Evolutionary conservation across 75 land plant species (phyloP).

Genomic region (Cunninghamia lanceolata): DNA sequence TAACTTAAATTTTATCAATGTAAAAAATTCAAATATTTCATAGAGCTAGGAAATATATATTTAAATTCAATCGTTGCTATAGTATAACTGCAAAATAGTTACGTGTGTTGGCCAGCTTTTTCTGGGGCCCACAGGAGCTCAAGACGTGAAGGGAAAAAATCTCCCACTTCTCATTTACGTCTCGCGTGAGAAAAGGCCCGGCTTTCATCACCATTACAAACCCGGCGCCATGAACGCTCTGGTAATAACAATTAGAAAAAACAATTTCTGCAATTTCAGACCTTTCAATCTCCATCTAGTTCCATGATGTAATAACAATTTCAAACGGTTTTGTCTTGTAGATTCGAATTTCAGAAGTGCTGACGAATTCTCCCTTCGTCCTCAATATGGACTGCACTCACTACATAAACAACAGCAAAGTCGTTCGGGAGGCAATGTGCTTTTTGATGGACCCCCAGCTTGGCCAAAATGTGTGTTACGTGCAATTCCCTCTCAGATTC

Average conservation of each 20-base stretch:
- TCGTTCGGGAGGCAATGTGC: constrained; percentile 81
- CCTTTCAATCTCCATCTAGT: neutral
- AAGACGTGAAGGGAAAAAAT: constrained; percentile 14
- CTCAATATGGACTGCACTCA: constrained; percentile 78
- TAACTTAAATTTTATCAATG: too few species aligned
- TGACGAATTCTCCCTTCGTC: constrained; percentile 69
- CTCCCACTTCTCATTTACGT: constrained; percentile 17
- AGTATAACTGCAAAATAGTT: too few species aligned
- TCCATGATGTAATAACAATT: neutral
- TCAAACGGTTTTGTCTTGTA: constrained; percentile 9
- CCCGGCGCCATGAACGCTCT: constrained; percentile 21
- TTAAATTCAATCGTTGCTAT: too few species aligned
- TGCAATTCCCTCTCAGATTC: constrained; percentile 70
- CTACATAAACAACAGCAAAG: constrained; percentile 70
- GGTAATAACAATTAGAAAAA: neutral
- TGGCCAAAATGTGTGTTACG: constrained; percentile 52
- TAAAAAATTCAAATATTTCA: too few species aligned
- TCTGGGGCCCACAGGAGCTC: constrained; percentile 7
- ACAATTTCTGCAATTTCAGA: neutral
- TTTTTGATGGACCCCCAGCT: constrained; percentile 78
- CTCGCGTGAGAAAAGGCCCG: constrained; percentile 18
- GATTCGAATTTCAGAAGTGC: constrained; percentile 64
- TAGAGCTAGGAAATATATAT: too few species aligned
- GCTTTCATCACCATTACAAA: constrained; percentile 8
- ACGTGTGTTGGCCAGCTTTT: constrained; percentile 23